phyloP scores from a whole-genome alignment of 495 filamentous ascomycete genomes.

The Aspergillus coremiiformis region DNA sequence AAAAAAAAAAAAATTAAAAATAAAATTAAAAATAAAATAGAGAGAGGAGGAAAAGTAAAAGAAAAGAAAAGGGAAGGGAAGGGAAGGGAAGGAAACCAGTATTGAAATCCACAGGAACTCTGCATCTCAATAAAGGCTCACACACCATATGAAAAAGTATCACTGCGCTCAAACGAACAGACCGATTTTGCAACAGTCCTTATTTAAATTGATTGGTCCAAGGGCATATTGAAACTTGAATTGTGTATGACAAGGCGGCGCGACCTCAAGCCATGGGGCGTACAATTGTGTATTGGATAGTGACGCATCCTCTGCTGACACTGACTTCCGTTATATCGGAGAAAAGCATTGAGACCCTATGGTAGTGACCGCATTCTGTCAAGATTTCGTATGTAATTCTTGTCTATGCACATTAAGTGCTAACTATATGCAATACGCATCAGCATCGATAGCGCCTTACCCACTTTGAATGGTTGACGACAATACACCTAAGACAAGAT shows the following conservation, averaged over 20 bases:
- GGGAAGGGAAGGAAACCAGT: too few relatives aligned
- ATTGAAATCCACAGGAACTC: too few relatives aligned
- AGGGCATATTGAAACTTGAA: background rate
- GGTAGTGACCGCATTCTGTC: background rate
- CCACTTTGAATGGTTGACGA: background rate
- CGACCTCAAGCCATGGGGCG: background rate
- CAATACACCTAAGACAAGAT: background rate
- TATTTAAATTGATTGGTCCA: background rate
- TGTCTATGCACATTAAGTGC: background rate
- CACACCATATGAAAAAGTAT: background rate
- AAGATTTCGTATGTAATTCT: background rate
- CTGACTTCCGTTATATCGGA: background rate
- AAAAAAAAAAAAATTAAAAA: background rate
- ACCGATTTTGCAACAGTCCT: background rate
- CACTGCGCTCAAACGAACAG: background rate
- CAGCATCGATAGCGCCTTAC: background rate
- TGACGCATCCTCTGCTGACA: background rate
- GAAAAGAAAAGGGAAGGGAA: background rate
- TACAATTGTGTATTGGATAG: background rate
- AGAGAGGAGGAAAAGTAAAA: background rate
- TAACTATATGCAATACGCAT: background rate
- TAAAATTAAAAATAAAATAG: background rate
- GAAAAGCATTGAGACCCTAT: background rate
- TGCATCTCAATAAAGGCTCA: background rate
- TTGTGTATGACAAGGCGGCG: constrained; percentile 3